Conservation (phyloP, 352 stramenopile genomes). For the Pythium rhizo-oryzae region DNA sequence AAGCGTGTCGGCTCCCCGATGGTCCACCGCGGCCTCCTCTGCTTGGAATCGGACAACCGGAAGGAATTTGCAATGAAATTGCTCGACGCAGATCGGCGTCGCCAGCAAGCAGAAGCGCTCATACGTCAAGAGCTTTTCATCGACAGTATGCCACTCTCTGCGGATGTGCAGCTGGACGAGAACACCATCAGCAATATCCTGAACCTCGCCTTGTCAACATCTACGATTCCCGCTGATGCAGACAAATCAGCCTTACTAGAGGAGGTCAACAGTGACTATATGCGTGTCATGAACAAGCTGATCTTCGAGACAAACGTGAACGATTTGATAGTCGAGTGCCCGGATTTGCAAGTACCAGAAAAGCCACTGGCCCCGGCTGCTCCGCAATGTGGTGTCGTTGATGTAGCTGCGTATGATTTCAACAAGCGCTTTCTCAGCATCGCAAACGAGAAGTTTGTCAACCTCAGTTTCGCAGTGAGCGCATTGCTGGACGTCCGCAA, state of each 20-base stretch:
- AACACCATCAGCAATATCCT: slow-evolving; percentile 78
- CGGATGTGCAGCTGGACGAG: slow-evolving; percentile 66
- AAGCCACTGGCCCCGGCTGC: slow-evolving; percentile 26
- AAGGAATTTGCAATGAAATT: slow-evolving; percentile 53
- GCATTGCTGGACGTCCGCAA: slow-evolving; percentile 75
- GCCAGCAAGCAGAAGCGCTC: slow-evolving; percentile 61
- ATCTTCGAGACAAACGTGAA: slow-evolving; percentile 83
- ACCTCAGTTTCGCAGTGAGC: slow-evolving; percentile 67
- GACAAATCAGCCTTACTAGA: slow-evolving; percentile 74
- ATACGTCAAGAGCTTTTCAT: slow-evolving; percentile 70
- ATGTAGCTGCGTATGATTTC: slow-evolving; percentile 61
- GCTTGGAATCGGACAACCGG: slow-evolving; percentile 58
- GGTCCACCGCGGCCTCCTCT: slow-evolving; percentile 64
- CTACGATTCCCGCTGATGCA: slow-evolving; percentile 49
- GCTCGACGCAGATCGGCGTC: slow-evolving; percentile 39
- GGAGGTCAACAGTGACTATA: slow-evolving; percentile 92
- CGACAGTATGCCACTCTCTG: slow-evolving; percentile 75
- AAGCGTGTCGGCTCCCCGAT: slow-evolving; percentile 72
- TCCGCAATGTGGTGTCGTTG: slow-evolving; percentile 55
- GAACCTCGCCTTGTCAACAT: slow-evolving; percentile 61
- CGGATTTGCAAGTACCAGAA: slow-evolving; percentile 49
- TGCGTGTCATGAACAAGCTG: slow-evolving; percentile 94
- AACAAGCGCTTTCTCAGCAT: slow-evolving; percentile 68
- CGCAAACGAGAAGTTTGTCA: slow-evolving; percentile 69
- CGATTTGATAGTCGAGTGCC: slow-evolving; percentile 63